Evolutionary conservation across 495 filamentous ascomycete genomes (phyloP).

Genomic region (Penicillium tannophilum): DNA sequence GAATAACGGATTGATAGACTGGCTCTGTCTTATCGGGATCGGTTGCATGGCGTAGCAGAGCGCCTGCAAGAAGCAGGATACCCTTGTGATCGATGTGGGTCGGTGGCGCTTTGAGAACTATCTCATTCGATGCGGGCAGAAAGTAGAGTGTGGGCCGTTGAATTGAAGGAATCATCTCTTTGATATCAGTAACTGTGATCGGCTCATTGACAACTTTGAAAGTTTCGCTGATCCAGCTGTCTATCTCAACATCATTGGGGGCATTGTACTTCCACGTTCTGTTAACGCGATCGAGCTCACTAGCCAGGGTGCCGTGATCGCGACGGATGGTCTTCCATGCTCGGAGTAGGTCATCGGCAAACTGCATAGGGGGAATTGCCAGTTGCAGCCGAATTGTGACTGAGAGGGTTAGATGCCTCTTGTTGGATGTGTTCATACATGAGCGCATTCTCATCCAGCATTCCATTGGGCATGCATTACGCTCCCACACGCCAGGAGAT

Average conservation of each 20-base stretch:
- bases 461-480: not conserved
- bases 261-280: not conserved
- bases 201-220: not conserved
- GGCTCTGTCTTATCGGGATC: not conserved
- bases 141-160: not conserved
- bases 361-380: not conserved
- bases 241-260: not conserved
- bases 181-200: not conserved
- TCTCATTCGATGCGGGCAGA: not conserved
- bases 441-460: not conserved
- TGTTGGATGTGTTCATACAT: not conserved
- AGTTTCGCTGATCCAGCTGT: not conserved
- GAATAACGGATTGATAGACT: not conserved
- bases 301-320: not conserved
- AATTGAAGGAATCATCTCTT: not conserved
- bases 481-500: not conserved
- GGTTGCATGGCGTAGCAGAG: not conserved
- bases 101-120: not conserved
- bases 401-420: not conserved
- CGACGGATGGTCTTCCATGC: not conserved
- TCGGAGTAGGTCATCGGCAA: not conserved
- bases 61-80: not conserved
- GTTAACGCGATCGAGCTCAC: not conserved
- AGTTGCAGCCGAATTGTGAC: not conserved
- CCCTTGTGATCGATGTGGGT: not conserved